Base-by-base conservation (phyloP, 345 rosid species). In the Raphanus sativus region DNA sequence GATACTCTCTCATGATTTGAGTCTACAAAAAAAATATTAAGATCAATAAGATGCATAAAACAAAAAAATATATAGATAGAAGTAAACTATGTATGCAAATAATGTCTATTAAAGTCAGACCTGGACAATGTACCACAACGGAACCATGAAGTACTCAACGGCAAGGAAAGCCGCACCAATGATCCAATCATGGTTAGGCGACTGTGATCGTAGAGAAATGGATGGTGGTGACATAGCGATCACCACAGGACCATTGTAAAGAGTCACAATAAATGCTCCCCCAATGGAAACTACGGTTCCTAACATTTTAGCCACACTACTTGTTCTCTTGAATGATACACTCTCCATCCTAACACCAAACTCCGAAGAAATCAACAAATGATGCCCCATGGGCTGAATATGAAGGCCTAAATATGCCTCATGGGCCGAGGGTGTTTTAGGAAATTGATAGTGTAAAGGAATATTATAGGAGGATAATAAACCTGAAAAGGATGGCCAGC, bases 111-210 rank as follows among this genome's bases (percentile, higher is more conserved):
- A 75, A 1, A 21, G 63, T 17, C n/a, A n/a, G 82, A 94, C 98
- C 98, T 88, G 92, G 80, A 94, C 90, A 75, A 94, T 90, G 85
- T 89, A 89, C 98, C 97, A 90, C 3, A 94, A 68, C 2, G 98
- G 92, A 71, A 87, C 74, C 4, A 90, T 79, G 17, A 89, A 78
- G 40, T 94, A 90, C 78, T 89, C 93, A 1, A 83, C 90, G 0
- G 92, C 67, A 32, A 94, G 93, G 13, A 89, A 87, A 62, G 84
- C 64, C 0, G 93, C 97, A 5, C 98, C 98, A 45, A 89, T 59
- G 17, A 89, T 81, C 98, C 98, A 94, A 66, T 86, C 81, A 8
- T 84, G 64, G 21, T 81, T 67, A 1, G 93, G 62, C 0, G 94
- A 85, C 21, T 73, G 85, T 21, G 85, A 71, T 38, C 77, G 65